Conservation (phyloP, 1,284 basidiomycete genomes). For the Ganoderma multipileum region DNA sequence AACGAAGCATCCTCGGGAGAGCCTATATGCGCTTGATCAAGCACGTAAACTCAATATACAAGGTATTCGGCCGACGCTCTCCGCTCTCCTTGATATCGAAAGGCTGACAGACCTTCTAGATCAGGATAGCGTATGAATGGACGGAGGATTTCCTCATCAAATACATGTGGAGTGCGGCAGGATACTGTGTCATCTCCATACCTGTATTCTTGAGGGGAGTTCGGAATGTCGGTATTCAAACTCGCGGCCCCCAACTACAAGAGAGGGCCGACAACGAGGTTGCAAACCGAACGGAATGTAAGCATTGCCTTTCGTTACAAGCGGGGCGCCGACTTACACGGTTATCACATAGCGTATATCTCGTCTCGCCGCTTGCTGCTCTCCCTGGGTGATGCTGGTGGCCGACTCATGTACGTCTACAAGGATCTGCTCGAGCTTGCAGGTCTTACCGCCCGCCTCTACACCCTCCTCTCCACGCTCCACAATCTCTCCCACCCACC, state of each 20-base stretch:
- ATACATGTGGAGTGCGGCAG: conserved; percentile 92
- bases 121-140: conserved; percentile 87
- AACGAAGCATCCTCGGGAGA: conserved; percentile 83
- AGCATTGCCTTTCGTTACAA: conserved; percentile 31
- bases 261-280: conserved; percentile 34
- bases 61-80: conserved; percentile 55
- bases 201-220: conserved; percentile 77
- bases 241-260: conserved; percentile 18
- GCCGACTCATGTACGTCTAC: conserved; percentile 90
- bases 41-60: conserved; percentile 94
- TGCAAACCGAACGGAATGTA: conserved; percentile 50
- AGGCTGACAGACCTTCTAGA: conserved; percentile 46
- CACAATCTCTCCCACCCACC: conserved; percentile 66
- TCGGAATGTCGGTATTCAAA: conserved; percentile 53
- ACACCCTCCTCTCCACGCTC: conserved; percentile 86
- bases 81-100: neutral
- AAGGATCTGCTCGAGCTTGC: conserved; percentile 94
- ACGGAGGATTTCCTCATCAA: conserved; percentile 96
- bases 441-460: conserved; percentile 90
- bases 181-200: conserved; percentile 89
- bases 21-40: conserved; percentile 86
- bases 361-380: conserved; percentile 93
- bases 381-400: conserved; percentile 94
- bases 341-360: conserved; percentile 78
- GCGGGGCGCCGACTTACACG: neutral